Evolutionary conservation across 2,329 filamentous ascomycete genomes (phyloP).

Genomic region (Venturia asperata): DNA sequence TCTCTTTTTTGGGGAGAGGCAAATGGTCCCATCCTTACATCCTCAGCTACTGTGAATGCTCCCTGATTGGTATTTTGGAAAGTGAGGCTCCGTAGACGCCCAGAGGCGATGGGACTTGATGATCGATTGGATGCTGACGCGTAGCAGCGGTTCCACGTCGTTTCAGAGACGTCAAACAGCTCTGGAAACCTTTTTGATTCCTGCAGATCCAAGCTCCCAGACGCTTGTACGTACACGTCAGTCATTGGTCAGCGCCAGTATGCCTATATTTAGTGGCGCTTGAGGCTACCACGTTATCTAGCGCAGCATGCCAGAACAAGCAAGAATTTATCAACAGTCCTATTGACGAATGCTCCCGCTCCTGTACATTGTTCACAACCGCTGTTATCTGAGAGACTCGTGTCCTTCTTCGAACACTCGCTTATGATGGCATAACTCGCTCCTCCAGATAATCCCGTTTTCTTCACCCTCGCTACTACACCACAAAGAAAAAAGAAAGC

Average conservation of each 20-base stretch:
- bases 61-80: neutral
- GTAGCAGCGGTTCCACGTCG: neutral
- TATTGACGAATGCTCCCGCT: neutral
- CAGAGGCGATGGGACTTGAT: neutral
- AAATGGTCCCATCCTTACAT: neutral
- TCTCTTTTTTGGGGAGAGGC: neutral
- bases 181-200: neutral
- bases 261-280: conserved; percentile 12
- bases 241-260: neutral
- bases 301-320: neutral
- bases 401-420: neutral
- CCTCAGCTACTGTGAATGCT: neutral
- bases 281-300: conserved; percentile 4
- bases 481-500: neutral
- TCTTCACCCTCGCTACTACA: neutral
- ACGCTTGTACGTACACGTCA: neutral
- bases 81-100: neutral
- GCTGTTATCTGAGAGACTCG: neutral
- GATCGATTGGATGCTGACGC: neutral
- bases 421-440: neutral
- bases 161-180: conserved; percentile 1
- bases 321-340: neutral
- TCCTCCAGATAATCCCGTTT: neutral
- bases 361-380: neutral
- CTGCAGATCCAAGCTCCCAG: neutral